A percentile compares a stretch with the other conserved stretches of the same genome.
These are phyloP conservation scores for Hanseniaspora valbyensis DNA, from an alignment of 805 yeast genomes.

Conservation along the genomic window DNA sequence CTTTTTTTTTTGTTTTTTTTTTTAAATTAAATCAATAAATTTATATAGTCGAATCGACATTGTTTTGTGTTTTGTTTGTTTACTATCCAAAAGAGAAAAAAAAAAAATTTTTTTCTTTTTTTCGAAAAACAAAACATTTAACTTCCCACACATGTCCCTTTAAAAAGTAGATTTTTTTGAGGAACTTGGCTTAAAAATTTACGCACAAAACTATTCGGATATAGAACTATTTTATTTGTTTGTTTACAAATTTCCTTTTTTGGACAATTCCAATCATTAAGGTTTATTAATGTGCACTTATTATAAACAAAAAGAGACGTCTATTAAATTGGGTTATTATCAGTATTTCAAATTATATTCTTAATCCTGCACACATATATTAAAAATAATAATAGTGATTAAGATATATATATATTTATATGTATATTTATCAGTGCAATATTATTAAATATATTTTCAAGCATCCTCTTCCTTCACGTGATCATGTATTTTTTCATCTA, in stretches of 20 bases:
- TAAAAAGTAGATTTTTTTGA: not conserved
- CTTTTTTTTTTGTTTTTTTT: too few species aligned
- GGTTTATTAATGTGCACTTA: too few species aligned
- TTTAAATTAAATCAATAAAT: too few species aligned
- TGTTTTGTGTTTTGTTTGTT: not conserved
- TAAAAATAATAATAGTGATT: too few species aligned
- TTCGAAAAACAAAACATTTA: not conserved
- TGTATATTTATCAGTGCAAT: too few species aligned
- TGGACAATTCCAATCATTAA: not conserved
- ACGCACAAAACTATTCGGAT: not conserved
- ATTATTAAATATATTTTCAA: too few species aligned
- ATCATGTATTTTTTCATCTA: not conserved
- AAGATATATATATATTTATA: too few species aligned
- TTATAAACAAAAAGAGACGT: too few species aligned
- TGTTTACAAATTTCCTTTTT: constrained; percentile 1
- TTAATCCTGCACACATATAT: too few species aligned
- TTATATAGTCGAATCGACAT: too few species aligned
- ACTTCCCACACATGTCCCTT: not conserved
- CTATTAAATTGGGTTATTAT: too few species aligned
- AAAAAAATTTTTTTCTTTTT: not conserved
- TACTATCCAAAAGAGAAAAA: not conserved
- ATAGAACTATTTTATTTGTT: not conserved
- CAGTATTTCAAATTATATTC: too few species aligned
- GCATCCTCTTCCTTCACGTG: not conserved
- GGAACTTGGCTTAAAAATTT: not conserved